phyloP scores from a whole-genome alignment of 345 rosid genomes.

The Murraya paniculata region DNA sequence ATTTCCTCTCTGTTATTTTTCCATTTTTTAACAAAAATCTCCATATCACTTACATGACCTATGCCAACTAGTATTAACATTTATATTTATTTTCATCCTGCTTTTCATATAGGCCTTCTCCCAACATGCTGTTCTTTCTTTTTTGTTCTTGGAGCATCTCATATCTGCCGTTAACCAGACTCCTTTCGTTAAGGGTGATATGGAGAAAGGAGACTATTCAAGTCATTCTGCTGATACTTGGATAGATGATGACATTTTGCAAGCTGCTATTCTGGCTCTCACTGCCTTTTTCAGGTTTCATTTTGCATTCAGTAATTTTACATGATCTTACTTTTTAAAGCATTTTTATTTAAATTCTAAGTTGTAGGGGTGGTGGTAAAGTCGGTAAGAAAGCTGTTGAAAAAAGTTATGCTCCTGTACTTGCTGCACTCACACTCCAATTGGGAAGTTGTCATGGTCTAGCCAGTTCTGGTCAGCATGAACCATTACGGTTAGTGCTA shows the following conservation, averaged over 20 bases:
- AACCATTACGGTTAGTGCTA: constrained; percentile 66
- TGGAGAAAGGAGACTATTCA: constrained; percentile 59
- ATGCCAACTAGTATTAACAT: constrained; percentile 3
- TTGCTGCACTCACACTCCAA: constrained; percentile 83
- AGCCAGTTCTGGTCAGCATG: constrained; percentile 79
- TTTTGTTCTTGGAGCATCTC: constrained; percentile 75
- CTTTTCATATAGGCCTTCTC: constrained; percentile 65
- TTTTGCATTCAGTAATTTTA: constrained; percentile 15
- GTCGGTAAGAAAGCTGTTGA: constrained; percentile 89
- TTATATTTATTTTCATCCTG: constrained; percentile 8
- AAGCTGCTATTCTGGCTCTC: constrained; percentile 82
- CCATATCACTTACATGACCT: background rate
- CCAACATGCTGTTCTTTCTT: constrained; percentile 71
- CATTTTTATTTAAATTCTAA: constrained; percentile 24
- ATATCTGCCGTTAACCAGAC: constrained; percentile 66
- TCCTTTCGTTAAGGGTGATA: constrained; percentile 49
- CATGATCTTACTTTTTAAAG: constrained; percentile 14
- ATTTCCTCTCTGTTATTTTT: background rate
- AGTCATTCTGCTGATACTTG: constrained; percentile 46
- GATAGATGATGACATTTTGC: constrained; percentile 61
- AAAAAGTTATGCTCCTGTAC: constrained; percentile 82
- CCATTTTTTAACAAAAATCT: background rate
- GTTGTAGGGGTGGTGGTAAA: constrained; percentile 91
- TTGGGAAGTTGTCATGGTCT: constrained; percentile 91
- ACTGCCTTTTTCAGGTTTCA: constrained; percentile 87